Conservation (phyloP, 805 yeast species). For the Saccharomyces paradoxus region DNA sequence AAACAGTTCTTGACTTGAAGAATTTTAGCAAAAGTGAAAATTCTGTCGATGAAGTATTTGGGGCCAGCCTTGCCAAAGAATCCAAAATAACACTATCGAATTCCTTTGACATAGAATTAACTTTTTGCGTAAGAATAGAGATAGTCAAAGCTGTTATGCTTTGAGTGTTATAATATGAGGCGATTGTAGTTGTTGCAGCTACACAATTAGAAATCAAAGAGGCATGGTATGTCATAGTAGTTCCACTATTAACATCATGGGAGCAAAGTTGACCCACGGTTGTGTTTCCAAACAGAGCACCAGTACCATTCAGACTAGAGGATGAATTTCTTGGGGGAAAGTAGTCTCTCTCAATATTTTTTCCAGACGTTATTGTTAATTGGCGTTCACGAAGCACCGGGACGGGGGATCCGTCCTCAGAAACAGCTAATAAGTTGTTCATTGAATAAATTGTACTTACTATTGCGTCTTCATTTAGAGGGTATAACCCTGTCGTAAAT, state of each 20-base stretch:
- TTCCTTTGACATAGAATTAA: constrained; percentile 40
- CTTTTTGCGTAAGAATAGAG: constrained; percentile 75
- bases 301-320: neutral
- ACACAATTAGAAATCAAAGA: constrained; percentile 56
- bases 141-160: constrained; percentile 70
- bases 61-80: constrained; percentile 58
- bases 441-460: constrained; percentile 80
- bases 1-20: constrained; percentile 42
- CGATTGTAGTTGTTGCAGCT: constrained; percentile 56
- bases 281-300: neutral
- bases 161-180: constrained; percentile 58
- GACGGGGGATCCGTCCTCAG: constrained; percentile 35
- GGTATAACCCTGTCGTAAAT: constrained; percentile 59
- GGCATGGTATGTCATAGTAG: constrained; percentile 12
- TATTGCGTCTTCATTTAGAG: constrained; percentile 70
- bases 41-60: constrained; percentile 55
- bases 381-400: constrained; percentile 31
- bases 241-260: neutral
- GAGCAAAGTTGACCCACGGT: neutral
- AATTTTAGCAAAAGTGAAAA: constrained; percentile 54
- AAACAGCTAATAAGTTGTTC: constrained; percentile 60
- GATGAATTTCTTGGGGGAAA: neutral
- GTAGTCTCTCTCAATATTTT: neutral
- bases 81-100: constrained; percentile 48
- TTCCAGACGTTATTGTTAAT: constrained; percentile 21